Conservation (phyloP, 148 eudicot species). For the Rhododendron henanense region DNA sequence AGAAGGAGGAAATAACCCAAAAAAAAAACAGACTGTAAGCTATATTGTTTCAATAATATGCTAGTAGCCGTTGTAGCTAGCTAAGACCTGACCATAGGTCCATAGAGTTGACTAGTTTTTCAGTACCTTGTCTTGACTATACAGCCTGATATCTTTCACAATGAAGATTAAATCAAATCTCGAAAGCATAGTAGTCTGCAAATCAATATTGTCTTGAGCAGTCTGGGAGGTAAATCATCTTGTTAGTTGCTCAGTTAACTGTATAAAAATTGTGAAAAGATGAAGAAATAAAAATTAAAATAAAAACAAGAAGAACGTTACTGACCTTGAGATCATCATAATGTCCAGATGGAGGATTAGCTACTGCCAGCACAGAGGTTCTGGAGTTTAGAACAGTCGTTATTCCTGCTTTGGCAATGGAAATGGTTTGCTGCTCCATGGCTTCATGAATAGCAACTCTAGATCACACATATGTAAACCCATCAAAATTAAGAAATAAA, state of each 20-base stretch:
- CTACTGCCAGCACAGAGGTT: constrained; percentile 99
- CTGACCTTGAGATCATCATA: constrained; percentile 93
- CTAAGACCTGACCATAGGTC: not conserved
- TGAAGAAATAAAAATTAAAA: not conserved
- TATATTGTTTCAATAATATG: too few relatives aligned
- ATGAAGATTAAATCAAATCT: too few relatives aligned
- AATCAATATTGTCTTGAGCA: too few relatives aligned
- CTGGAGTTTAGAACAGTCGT: too few relatives aligned
- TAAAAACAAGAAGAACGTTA: not conserved
- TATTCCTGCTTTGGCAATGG: too few relatives aligned
- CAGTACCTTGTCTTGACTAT: constrained; percentile 80
- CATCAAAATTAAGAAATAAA: not conserved
- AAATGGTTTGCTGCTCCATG: too few relatives aligned
- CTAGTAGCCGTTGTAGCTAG: not conserved
- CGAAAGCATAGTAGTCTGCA: too few relatives aligned
- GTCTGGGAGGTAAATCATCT: too few relatives aligned
- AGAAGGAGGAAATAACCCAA: too few relatives aligned
- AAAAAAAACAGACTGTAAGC: not conserved
- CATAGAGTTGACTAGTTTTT: not conserved
- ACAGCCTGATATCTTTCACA: too few relatives aligned
- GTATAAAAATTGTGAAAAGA: not conserved
- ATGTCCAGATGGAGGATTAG: constrained; percentile 98
- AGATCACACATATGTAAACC: constrained; percentile 11
- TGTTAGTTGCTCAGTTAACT: constrained; percentile 16
- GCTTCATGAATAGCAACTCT: too few relatives aligned